Percentiles rank a stretch among this genome's conserved stretches.
phyloP scores from a whole-genome alignment of 257 asterid genomes.

The Scutellaria galericulata region DNA sequence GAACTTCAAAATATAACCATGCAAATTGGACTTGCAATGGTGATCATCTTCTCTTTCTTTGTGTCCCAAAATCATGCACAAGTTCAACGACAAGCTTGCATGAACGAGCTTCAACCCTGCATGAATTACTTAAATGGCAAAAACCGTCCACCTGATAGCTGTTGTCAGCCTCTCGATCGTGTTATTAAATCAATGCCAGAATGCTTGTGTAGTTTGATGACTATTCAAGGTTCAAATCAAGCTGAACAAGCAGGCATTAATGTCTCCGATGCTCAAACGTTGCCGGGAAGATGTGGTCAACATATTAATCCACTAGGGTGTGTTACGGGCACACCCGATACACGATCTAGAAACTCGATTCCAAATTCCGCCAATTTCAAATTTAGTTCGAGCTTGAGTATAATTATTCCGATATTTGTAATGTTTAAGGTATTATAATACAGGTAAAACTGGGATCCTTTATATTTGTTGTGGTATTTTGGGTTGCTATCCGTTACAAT shows the following conservation, averaged over 20 bases:
- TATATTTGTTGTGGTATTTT: too few species aligned
- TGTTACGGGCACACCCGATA: constrained; percentile 63
- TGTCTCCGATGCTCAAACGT: constrained; percentile 61
- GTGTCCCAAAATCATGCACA: constrained; percentile 41
- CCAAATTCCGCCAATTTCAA: constrained; percentile 17
- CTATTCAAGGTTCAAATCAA: constrained; percentile 61
- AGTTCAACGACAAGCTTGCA: constrained; percentile 54
- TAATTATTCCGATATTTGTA: constrained; percentile 5
- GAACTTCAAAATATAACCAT: constrained; percentile 24
- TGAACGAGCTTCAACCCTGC: constrained; percentile 68
- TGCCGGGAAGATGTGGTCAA: constrained; percentile 83
- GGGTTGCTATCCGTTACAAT: too few species aligned
- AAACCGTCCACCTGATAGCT: constrained; percentile 60
- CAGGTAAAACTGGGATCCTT: too few species aligned
- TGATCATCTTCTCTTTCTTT: constrained; percentile 34
- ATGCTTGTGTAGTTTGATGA: constrained; percentile 73
- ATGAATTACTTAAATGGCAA: constrained; percentile 57
- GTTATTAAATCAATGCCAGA: constrained; percentile 71
- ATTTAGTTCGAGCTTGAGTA: constrained; percentile 9
- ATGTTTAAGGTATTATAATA: constrained; percentile 25
- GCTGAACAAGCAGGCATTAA: constrained; percentile 76
- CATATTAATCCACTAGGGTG: constrained; percentile 85
- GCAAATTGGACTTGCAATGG: constrained; percentile 13
- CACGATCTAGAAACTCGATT: constrained; percentile 30
- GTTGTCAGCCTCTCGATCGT: constrained; percentile 62